phyloP scores from a whole-genome alignment of 192 early-diverging fungal genomes.

The Backusella circina region DNA sequence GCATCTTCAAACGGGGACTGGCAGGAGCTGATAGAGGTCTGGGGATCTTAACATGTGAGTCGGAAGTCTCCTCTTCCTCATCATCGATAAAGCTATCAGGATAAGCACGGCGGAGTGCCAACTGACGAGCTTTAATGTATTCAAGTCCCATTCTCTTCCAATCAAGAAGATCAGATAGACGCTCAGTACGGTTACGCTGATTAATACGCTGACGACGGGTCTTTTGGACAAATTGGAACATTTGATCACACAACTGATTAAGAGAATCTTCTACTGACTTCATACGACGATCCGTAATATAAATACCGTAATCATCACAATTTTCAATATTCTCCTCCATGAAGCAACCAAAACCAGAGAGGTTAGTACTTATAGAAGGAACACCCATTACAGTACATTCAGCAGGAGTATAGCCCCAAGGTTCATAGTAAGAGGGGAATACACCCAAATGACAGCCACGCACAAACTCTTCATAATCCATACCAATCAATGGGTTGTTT shows the following conservation, averaged over 20 bases:
- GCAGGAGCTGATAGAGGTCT: slow-evolving; percentile 86
- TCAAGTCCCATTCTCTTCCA: slow-evolving; percentile 99
- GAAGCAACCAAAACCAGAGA: slow-evolving; percentile 96
- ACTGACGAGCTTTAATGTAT: slow-evolving; percentile 94
- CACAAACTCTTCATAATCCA: slow-evolving; percentile 99
- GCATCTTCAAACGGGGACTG: slow-evolving; percentile 57
- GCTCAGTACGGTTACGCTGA: slow-evolving; percentile 96
- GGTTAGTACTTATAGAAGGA: slow-evolving; percentile 92
- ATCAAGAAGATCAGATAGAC: slow-evolving; percentile 92
- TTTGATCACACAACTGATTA: slow-evolving; percentile 81
- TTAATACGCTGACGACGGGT: slow-evolving; percentile 95
- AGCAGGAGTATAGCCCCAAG: slow-evolving; percentile 97
- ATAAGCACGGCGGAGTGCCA: slow-evolving; percentile 86
- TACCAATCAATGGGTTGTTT: slow-evolving; percentile 88
- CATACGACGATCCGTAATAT: slow-evolving; percentile 92
- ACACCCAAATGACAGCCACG: slow-evolving; percentile 96
- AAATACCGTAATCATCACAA: slow-evolving; percentile 92
- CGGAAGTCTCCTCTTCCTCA: slow-evolving; percentile 57
- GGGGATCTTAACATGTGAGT: slow-evolving; percentile 70
- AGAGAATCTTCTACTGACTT: slow-evolving; percentile 92
- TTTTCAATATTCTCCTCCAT: slow-evolving; percentile 97
- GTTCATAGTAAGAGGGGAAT: slow-evolving; percentile 97
- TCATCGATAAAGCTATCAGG: slow-evolving; percentile 80
- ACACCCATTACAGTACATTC: slow-evolving; percentile 99
- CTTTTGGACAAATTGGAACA: slow-evolving; percentile 95